These are phyloP conservation scores for Raphanus sativus DNA, from an alignment of 345 rosid genomes.

Conservation along the genomic window DNA sequence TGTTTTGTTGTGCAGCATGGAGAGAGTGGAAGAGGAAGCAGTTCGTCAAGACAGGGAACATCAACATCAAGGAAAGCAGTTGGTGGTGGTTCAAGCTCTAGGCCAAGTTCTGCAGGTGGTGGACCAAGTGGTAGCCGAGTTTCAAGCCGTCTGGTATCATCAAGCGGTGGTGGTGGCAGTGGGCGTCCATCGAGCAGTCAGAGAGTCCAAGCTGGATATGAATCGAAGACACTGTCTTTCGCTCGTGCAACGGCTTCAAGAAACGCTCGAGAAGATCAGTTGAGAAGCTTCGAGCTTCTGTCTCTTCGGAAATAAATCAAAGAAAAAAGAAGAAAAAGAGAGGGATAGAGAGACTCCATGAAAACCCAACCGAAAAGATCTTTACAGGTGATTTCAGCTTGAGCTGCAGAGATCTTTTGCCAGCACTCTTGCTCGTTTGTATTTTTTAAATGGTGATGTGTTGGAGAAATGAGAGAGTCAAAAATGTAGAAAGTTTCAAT, in stretches of 20 bases:
- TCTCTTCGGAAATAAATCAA: conserved; percentile 57
- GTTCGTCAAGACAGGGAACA: conserved; percentile 61
- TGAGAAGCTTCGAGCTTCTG: conserved; percentile 71
- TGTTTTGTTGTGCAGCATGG: conserved; percentile 43
- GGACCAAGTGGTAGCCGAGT: conserved; percentile 58
- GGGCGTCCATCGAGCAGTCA: conserved; percentile 60
- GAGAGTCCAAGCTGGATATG: conserved; percentile 52
- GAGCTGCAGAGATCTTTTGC: conserved; percentile 8
- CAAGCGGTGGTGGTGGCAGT: conserved; percentile 40
- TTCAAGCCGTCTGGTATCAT: conserved; percentile 56
- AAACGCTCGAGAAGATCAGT: conserved; percentile 51
- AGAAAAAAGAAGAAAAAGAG: conserved; percentile 24
- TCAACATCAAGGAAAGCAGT: conserved; percentile 64
- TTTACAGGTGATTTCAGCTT: conserved; percentile 23
- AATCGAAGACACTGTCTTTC: conserved; percentile 48
- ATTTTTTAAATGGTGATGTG: conserved; percentile 16
- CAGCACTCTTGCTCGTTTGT: conserved; percentile 5
- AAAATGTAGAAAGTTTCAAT: conserved; percentile 27
- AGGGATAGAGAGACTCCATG: conserved; percentile 7
- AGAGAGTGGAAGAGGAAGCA: conserved; percentile 48
- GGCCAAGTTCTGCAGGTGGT: conserved; percentile 78
- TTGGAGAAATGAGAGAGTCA: conserved; percentile 6
- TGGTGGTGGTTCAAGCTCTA: conserved; percentile 50
- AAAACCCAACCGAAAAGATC: conserved; percentile 13
- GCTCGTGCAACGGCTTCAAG: conserved; percentile 47